phyloP scores from a whole-genome alignment of 2,329 filamentous ascomycete species.

The Monosporascus sp. region DNA sequence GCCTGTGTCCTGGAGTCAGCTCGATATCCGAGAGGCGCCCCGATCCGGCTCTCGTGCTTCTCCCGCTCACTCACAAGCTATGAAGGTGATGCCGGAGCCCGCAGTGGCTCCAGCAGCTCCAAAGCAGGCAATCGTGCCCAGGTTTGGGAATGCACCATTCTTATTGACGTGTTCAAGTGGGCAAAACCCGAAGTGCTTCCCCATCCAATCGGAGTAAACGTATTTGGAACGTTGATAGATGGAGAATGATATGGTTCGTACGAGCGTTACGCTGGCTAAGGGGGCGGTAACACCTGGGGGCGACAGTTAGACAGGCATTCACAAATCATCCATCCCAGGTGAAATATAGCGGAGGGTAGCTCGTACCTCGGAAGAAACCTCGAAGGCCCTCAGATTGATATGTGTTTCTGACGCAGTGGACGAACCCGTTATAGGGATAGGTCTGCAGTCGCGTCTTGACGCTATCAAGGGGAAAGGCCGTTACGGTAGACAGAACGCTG shows the following conservation, averaged over 20 bases:
- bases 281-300: constrained; percentile 67
- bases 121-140: constrained; percentile 72
- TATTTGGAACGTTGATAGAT: constrained; percentile 77
- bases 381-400: constrained; percentile 68
- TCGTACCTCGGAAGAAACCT: constrained; percentile 76
- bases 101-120: constrained; percentile 73
- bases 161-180: constrained; percentile 70
- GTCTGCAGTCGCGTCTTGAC: constrained; percentile 89
- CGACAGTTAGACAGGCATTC: constrained; percentile 16
- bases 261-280: constrained; percentile 72
- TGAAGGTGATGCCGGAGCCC: constrained; percentile 72
- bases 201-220: constrained; percentile 65
- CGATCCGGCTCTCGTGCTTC: background rate
- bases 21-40: background rate
- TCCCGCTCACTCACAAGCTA: constrained; percentile 57
- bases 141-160: constrained; percentile 63
- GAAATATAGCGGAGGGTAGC: constrained; percentile 1
- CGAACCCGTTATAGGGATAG: constrained; percentile 71
- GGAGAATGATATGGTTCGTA: constrained; percentile 73
- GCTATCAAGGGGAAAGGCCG: constrained; percentile 82
- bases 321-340: background rate
- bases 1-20: constrained; percentile 35
- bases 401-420: constrained; percentile 70
- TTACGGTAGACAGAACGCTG: constrained; percentile 72
- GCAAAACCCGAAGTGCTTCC: constrained; percentile 61